phyloP scores from a whole-genome alignment of 1,284 basidiomycete genomes.

The Athelia psychrophila region DNA sequence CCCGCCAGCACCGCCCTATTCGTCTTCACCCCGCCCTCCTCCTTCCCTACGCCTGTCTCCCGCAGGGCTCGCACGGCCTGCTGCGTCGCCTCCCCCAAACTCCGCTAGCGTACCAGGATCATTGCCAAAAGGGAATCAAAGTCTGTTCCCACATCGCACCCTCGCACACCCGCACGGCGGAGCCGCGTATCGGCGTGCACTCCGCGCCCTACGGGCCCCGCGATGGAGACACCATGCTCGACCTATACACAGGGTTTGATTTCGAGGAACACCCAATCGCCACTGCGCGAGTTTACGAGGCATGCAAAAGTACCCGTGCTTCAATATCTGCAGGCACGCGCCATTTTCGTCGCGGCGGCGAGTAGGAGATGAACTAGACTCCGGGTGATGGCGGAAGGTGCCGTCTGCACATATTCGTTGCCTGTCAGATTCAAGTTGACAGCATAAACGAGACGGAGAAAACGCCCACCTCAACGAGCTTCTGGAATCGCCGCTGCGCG shows the following conservation, averaged over 20 bases:
- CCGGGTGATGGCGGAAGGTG: slow-evolving; percentile 31
- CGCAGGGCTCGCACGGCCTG: slow-evolving; percentile 27
- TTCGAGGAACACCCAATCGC: slow-evolving; percentile 69
- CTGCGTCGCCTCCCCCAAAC: slow-evolving; percentile 29
- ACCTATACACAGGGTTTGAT: slow-evolving; percentile 74
- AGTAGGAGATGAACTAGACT: slow-evolving; percentile 48
- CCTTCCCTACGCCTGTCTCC: slow-evolving; percentile 24
- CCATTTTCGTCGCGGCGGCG: slow-evolving; percentile 43
- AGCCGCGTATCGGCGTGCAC: slow-evolving; percentile 40
- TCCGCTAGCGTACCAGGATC: slow-evolving; percentile 29
- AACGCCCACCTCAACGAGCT: slow-evolving; percentile 64
- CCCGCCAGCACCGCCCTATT: slow-evolving; percentile 32
- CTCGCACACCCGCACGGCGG: slow-evolving; percentile 7
- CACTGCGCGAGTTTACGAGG: slow-evolving; percentile 54
- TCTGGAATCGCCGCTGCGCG: slow-evolving; percentile 71
- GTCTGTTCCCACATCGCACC: slow-evolving; percentile 33
- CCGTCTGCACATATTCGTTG: background rate
- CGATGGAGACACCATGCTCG: slow-evolving; percentile 27
- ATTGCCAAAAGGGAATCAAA: slow-evolving; percentile 41
- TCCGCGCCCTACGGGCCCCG: slow-evolving; percentile 35
- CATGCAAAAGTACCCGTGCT: slow-evolving; percentile 69
- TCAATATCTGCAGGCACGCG: slow-evolving; percentile 41
- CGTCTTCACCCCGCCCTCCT: slow-evolving; percentile 28
- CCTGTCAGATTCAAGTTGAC: too few species aligned
- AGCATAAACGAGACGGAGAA: slow-evolving; percentile 32